Evolutionary conservation across 1,284 basidiomycete genomes (phyloP).

Genomic region (Tilletia caries): DNA sequence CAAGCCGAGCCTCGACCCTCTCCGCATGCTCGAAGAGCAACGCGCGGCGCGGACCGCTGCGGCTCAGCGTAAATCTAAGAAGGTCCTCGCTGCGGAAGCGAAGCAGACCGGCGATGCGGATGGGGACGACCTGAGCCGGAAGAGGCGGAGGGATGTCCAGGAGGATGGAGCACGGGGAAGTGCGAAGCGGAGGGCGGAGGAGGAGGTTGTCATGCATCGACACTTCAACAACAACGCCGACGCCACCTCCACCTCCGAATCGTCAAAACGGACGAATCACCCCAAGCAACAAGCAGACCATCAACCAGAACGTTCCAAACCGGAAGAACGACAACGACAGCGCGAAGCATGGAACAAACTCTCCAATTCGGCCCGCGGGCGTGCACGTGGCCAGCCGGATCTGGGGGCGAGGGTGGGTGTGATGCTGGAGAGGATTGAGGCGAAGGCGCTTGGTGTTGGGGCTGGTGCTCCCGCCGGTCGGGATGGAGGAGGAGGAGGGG

Average conservation of each 20-base stretch:
- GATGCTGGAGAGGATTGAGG: slow-evolving; percentile 35
- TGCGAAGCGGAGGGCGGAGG: slow-evolving; percentile 16
- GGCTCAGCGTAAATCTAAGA: slow-evolving; percentile 30
- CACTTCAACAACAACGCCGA: slow-evolving; percentile 19
- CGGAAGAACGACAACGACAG: slow-evolving; percentile 32
- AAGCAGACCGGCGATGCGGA: slow-evolving; percentile 9
- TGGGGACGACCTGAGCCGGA: slow-evolving; percentile 15
- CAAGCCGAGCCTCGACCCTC: neutral
- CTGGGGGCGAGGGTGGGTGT: slow-evolving; percentile 48
- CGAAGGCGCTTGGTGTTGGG: neutral
- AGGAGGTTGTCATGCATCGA: slow-evolving; percentile 28
- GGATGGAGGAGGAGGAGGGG: too few relatives aligned
- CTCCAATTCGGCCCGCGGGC: slow-evolving; percentile 37
- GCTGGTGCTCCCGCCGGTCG: neutral
- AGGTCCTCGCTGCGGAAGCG: slow-evolving; percentile 22
- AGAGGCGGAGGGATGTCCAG: slow-evolving; percentile 13
- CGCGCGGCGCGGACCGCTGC: slow-evolving; percentile 25
- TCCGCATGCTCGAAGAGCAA: slow-evolving; percentile 7
- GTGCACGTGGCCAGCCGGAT: slow-evolving; percentile 48
- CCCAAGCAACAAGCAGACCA: neutral
- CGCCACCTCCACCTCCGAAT: neutral
- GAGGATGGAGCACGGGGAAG: neutral
- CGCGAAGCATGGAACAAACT: slow-evolving; percentile 45
- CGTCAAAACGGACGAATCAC: neutral
- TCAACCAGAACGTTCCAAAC: neutral